Evolutionary conservation across 306 rosid species (phyloP), one percentile per base, ranked within the genome.

Genomic region (Casuarina cunninghamiana): DNA sequence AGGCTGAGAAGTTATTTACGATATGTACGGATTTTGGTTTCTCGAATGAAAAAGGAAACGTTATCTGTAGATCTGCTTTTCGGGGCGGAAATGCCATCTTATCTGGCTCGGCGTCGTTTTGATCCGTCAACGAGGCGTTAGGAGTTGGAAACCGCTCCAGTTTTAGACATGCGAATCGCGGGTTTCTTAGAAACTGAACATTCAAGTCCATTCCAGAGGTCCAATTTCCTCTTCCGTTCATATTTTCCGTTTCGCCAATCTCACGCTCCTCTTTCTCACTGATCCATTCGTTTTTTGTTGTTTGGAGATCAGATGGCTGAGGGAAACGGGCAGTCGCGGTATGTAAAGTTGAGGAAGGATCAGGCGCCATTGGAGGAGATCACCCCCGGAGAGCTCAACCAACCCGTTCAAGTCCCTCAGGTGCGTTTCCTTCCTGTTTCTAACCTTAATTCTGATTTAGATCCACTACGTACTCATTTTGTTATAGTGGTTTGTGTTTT

Each of bases 351-450:
- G 49, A 80, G 78, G 0, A 85, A 75, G 78, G 93, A 85, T 53
- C 91, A 90, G 17, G 80, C 61, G 5, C 85, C 91, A 17, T 0
- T 78, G 26, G 89, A 88, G 79, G 93, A 90, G 58, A 83, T 90
- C 77, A 84, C 69, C 0, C 96, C 91, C 37, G 93, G 96, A 65
- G 93, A 90, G 81, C 86, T 90, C 21, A 90, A 90, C 83, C 93
- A 90, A 17, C 96, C 96, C 50, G 79, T 90, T 80, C 81, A 88
- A 51, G 87, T 90, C 42, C 90, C 93, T 7, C 96, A 90, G 86
- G 93, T 80, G 72, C 50, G 3, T 5, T 16, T 2, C 53, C 37
- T 67, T 46, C 0, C 1, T 19, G 3, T 37, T 51, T 3, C 9
- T 12, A 2, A 7, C 41, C 0, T 5, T 42, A 66, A 41, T 66